These are phyloP conservation scores for Hymenoscyphus fructigenus DNA, from an alignment of 2,329 filamentous ascomycete species.

Conservation along the genomic window DNA sequence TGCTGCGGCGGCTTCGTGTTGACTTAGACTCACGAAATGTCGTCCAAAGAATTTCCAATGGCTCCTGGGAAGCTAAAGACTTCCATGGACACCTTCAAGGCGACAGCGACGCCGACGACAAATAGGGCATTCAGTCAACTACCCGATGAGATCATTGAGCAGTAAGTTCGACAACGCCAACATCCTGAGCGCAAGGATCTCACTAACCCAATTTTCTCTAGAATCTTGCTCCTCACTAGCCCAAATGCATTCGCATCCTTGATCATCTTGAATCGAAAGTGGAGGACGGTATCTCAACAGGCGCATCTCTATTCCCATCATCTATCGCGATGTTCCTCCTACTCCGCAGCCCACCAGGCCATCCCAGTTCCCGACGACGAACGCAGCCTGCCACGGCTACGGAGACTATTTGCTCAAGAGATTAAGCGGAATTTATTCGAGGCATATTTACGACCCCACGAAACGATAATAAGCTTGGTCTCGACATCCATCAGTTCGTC, in stretches of 20 bases:
- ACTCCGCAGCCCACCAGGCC: slow-evolving; percentile 48
- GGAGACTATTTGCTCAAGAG: slow-evolving; percentile 65
- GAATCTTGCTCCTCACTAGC: slow-evolving; percentile 60
- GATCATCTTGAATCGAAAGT: slow-evolving; percentile 63
- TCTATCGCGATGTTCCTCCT: slow-evolving; percentile 60
- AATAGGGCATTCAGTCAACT: slow-evolving; percentile 36
- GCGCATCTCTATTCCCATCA: slow-evolving; percentile 63
- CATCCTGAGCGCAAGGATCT: slow-evolving; percentile 11
- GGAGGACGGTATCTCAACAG: slow-evolving; percentile 63
- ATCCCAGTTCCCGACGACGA: slow-evolving; percentile 42
- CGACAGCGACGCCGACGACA: not conserved
- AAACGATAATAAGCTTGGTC: slow-evolving; percentile 74
- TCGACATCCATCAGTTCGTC: slow-evolving; percentile 83
- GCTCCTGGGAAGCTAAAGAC: not conserved
- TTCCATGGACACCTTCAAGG: not conserved
- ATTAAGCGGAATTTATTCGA: slow-evolving; percentile 77
- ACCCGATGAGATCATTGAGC: slow-evolving; percentile 68
- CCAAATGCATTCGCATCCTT: slow-evolving; percentile 67
- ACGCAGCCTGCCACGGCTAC: slow-evolving; percentile 56
- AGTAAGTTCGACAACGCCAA: slow-evolving; percentile 48
- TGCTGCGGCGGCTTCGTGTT: not conserved
- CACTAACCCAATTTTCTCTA: slow-evolving; percentile 36
- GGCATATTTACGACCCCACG: slow-evolving; percentile 67
- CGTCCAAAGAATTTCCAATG: not conserved
- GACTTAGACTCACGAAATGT: not conserved